A percentile compares a stretch with the other conserved stretches of the same genome.
These are phyloP conservation scores for Lentinus brumalis DNA, from an alignment of 768 basidiomycete genomes.

Conservation along the genomic window DNA sequence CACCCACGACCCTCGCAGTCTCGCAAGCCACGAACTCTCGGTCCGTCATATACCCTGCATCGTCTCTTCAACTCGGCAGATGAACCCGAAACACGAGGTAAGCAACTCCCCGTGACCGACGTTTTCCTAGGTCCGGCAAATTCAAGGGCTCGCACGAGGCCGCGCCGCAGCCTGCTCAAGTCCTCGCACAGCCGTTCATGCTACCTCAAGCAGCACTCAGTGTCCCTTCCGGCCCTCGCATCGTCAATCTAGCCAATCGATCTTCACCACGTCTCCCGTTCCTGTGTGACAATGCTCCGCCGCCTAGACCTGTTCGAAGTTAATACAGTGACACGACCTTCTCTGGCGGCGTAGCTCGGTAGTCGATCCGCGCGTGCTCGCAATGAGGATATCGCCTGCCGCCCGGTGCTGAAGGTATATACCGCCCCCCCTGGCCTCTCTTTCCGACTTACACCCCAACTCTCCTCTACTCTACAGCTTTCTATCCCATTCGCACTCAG, in stretches of 20 bases:
- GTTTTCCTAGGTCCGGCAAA: background rate
- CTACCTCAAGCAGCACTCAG: background rate
- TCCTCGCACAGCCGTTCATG: too few species aligned
- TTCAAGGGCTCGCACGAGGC: slow-evolving; percentile 11
- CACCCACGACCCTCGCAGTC: too few species aligned
- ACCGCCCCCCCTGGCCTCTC: too few species aligned
- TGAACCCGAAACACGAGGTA: background rate
- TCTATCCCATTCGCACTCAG: background rate
- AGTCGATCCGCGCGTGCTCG: slow-evolving; percentile 6
- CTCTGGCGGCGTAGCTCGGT: background rate
- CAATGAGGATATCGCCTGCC: slow-evolving; percentile 3
- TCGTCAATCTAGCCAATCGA: background rate
- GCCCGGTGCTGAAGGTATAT: slow-evolving; percentile 3
- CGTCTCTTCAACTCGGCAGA: background rate
- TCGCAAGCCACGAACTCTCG: too few species aligned
- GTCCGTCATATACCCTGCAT: too few species aligned
- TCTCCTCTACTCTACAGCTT: background rate
- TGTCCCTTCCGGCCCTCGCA: background rate
- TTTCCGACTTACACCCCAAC: background rate
- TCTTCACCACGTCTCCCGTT: background rate
- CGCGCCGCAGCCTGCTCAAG: background rate
- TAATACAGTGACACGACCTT: background rate
- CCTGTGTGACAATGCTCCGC: background rate
- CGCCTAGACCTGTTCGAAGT: background rate
- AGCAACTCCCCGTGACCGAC: slow-evolving; percentile 11